Evolutionary conservation across 2,329 filamentous ascomycete genomes (phyloP), one percentile per base, ranked within the genome.

Genomic region (Pseudocercospora fuligena): DNA sequence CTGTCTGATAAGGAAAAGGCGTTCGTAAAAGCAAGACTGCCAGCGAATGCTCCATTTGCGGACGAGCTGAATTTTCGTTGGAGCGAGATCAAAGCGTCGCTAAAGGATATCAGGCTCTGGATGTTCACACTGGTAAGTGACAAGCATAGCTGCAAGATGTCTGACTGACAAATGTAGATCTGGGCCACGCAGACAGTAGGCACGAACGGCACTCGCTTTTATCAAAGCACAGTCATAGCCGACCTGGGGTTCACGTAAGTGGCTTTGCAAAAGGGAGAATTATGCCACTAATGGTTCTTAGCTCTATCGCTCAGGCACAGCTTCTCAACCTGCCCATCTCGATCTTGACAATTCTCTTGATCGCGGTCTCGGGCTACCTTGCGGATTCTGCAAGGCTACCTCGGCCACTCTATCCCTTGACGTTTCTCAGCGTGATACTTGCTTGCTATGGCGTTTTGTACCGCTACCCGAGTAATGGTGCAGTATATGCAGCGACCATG

Each of bases 131-230:
- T 79, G 40, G 40, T 43, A n/a, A 19, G 16, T 43, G 16, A 43
- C 16, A 43, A 43, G 40, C 40, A 2, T 8, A 43, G 40, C 40
- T 5, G 16, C 6, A 43, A 43, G 40, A 43, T 43, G 16, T 19
- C 3, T 6, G 16, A 16, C 40, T 43, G 40, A 43, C 40, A 19
- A 8, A 1, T 2, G 16, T 8, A 43, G 0, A 81, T 82, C 19
- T 84, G 82, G 81, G 82, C 82, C 0, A 76, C 80, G 19, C 83
- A 82, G 60, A 84, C 82, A 0, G 80, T 83, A 7, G 82, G 82
- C 3, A 83, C 81, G 6, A 78, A 75, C 14, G 82, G 81, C 8
- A 76, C 83, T 1, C 76, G 76, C 9, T 83, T 83, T 66, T 82
- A 81, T 65, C 79, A 81, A 64, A 77, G 78, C 0, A 83, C 79